phyloP scores from a whole-genome alignment of 2,329 filamentous ascomycete genomes.

The Fusarium tanahbumbuense region DNA sequence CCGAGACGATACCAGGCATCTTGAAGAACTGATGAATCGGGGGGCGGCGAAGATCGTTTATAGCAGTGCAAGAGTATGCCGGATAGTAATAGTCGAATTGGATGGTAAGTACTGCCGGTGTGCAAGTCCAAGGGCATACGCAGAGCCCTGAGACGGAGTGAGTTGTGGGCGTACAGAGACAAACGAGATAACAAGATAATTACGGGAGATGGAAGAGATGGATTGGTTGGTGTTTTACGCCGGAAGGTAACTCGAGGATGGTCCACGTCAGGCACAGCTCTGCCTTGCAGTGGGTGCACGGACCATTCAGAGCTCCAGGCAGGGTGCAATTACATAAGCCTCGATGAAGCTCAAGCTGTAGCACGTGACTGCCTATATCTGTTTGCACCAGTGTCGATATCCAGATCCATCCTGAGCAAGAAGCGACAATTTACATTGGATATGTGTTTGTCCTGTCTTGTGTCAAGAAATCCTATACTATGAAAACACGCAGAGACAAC shows the following conservation, averaged over 20 bases:
- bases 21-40: slow-evolving; percentile 45
- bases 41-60: slow-evolving; percentile 34
- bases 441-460: background rate
- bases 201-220: slow-evolving; percentile 31
- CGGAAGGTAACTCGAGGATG: slow-evolving; percentile 47
- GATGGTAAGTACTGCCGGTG: slow-evolving; percentile 31
- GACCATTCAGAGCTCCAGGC: slow-evolving; percentile 43
- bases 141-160: slow-evolving; percentile 15
- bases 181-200: slow-evolving; percentile 26
- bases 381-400: background rate
- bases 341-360: accelerated
- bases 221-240: slow-evolving; percentile 47
- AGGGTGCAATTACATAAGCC: slow-evolving; percentile 41
- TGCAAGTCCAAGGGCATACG: slow-evolving; percentile 43
- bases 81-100: slow-evolving; percentile 26
- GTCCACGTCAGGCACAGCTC: slow-evolving; percentile 62
- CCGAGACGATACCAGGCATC: slow-evolving; percentile 95
- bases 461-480: background rate
- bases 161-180: slow-evolving; percentile 8
- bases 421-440: background rate
- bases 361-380: slow-evolving; percentile 24
- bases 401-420: background rate
- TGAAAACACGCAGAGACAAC: background rate
- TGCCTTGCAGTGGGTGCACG: slow-evolving; percentile 51
- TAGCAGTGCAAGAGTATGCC: slow-evolving; percentile 35